Evolutionary conservation across 768 basidiomycete genomes (phyloP).

Genomic region (Lactarius pseudohatsudake): DNA sequence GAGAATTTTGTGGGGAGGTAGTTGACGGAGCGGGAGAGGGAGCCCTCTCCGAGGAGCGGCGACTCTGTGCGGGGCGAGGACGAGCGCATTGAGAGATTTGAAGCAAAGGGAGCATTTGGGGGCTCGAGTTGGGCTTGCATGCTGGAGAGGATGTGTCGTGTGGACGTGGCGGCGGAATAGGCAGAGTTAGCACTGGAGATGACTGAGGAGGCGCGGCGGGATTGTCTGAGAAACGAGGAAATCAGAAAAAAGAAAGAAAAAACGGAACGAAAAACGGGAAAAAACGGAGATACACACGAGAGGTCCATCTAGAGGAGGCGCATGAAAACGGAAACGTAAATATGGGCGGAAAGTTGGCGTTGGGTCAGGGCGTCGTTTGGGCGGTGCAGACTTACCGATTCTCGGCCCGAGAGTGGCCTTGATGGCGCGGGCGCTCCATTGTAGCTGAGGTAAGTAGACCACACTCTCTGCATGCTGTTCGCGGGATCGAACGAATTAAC

Average conservation of each 20-base stretch:
- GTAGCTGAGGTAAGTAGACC: conserved; percentile 52
- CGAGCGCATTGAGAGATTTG: conserved; percentile 32
- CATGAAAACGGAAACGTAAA: neutral
- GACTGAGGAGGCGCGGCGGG: conserved; percentile 37
- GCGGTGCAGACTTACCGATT: conserved; percentile 14
- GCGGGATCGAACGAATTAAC: neutral
- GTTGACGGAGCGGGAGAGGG: conserved; percentile 57
- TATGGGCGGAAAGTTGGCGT: neutral
- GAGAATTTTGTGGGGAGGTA: conserved; percentile 80
- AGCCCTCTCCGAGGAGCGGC: conserved; percentile 30
- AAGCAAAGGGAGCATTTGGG: conserved; percentile 43
- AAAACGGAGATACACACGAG: conserved; percentile 14
- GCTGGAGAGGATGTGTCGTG: conserved; percentile 47
- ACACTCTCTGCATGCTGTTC: conserved; percentile 49
- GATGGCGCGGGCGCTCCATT: conserved; percentile 7
- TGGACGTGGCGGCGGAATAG: conserved; percentile 48
- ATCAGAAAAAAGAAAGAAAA: neutral
- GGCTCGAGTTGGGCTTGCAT: conserved; percentile 41
- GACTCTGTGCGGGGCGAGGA: conserved; percentile 32
- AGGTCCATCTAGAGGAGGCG: conserved; percentile 21
- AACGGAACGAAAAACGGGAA: neutral
- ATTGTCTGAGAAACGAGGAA: conserved; percentile 1
- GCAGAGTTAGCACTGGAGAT: conserved; percentile 41
- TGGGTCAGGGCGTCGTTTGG: neutral
- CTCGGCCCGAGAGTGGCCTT: conserved; percentile 17